Base-by-base conservation (phyloP, 2,329 filamentous ascomycete species). In the Dryadomyces quercivorus region DNA sequence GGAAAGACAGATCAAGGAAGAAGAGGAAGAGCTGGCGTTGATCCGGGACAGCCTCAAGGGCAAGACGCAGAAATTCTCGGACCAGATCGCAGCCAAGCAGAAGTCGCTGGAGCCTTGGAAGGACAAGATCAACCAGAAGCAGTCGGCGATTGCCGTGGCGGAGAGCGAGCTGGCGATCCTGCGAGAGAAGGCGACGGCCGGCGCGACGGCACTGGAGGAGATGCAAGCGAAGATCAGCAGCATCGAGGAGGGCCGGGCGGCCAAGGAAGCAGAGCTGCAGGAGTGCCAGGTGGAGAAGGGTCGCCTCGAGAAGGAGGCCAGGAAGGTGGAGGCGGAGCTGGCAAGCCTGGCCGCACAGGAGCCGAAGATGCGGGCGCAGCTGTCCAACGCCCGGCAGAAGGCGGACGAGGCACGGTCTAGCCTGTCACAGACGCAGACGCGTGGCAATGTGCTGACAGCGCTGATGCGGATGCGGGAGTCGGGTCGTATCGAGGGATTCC, bases 71-170 rank as follows among this genome's bases (percentile, higher is more conserved):
- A 86, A 82, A 7, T 86, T 96, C 58, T 97, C 92, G 0, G 90
- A 98, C 62, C 79, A 96, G 64, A 97, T 98, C 61, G 84, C 90
- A 0, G 78, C 77, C 5, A 96, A 95, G 70, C 93, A 98, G 65
- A 96, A 94, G 70, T 85, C 88, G 1, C 75, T 98, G 12, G 92
- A 97, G 69, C 93, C 93, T 0, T 98, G 93, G 93, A 91, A 86
- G 61, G 90, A 90, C 60, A 97, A 93, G 70, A 92, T 98, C 72
- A 96, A 93, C 67, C 86, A 95, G 65, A 97, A 95, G 68, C 86
- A 93, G 64, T 96, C 91, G 0, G 83, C 87, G 3, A 94, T 96
- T 61, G 92, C 92, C 4, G 91, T 98, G 12, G 90, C 93, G 1
- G 88, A 95, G 66, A 95, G 90, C 67, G 92, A 98, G 68, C 80